These are phyloP conservation scores for Diaporthe humulicola DNA, from an alignment of 2,329 filamentous ascomycete species.

Conservation along the genomic window DNA sequence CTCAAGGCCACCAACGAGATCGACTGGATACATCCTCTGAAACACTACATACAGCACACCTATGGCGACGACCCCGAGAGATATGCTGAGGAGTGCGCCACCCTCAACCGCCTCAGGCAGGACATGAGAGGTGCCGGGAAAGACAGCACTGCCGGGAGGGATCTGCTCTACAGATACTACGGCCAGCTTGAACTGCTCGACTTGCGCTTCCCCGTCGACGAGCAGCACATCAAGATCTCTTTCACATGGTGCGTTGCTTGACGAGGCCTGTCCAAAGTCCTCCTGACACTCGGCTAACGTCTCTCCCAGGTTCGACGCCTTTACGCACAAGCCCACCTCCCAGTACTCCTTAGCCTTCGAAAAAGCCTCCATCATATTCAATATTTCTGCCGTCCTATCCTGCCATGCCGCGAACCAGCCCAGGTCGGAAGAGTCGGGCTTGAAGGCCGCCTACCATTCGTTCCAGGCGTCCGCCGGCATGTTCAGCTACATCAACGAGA, in stretches of 20 bases:
- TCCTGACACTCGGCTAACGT: slow-evolving; percentile 20
- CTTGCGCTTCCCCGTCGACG: slow-evolving; percentile 94
- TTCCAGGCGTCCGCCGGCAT: slow-evolving; percentile 98
- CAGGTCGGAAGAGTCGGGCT: slow-evolving; percentile 88
- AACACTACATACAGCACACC: slow-evolving; percentile 91
- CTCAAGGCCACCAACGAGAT: slow-evolving; percentile 97
- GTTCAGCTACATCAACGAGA: slow-evolving; percentile 99
- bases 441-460: slow-evolving; percentile 97
- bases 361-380: slow-evolving; percentile 99
- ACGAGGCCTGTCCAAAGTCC: too few species aligned
- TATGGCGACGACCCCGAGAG: slow-evolving; percentile 98
- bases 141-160: slow-evolving; percentile 92
- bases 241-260: slow-evolving; percentile 85
- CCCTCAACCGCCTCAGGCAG: slow-evolving; percentile 93
- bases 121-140: slow-evolving; percentile 98
- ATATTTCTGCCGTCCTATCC: slow-evolving; percentile 96
- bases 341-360: slow-evolving; percentile 98
- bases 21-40: slow-evolving; percentile 94
- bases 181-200: slow-evolving; percentile 96
- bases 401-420: slow-evolving; percentile 96
- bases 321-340: slow-evolving; percentile 96
- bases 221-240: slow-evolving; percentile 98
- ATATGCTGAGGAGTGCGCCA: slow-evolving; percentile 95
- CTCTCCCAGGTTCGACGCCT: slow-evolving; percentile 94
- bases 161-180: slow-evolving; percentile 97